phyloP scores from a whole-genome alignment of 257 asterid genomes.

The Datura wrightii region DNA sequence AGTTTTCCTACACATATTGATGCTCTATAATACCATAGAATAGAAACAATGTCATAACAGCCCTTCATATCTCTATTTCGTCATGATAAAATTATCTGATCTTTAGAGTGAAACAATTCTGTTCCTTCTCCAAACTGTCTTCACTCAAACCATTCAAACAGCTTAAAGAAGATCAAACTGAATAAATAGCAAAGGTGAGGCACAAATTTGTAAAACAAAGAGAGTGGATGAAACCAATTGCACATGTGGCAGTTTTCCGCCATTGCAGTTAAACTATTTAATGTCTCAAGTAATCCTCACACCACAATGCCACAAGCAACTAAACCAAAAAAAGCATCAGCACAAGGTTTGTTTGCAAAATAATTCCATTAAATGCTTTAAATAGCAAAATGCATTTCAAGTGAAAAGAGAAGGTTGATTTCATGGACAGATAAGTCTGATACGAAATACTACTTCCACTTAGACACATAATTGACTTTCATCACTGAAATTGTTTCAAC shows the following conservation, averaged over 20 bases:
- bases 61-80: neutral
- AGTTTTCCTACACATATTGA: neutral
- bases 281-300: neutral
- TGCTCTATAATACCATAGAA: neutral
- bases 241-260: neutral
- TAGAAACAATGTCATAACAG: neutral
- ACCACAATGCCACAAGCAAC: neutral
- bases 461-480: neutral
- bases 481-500: conserved; percentile 14
- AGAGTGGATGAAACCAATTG: neutral
- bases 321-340: neutral
- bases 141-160: neutral
- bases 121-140: neutral
- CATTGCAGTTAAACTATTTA: neutral
- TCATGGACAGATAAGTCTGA: neutral
- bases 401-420: conserved; percentile 21
- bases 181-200: neutral
- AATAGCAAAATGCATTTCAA: neutral
- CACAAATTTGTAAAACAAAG: neutral
- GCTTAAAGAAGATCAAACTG: conserved; percentile 21
- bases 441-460: neutral
- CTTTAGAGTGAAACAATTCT: neutral
- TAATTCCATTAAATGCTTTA: neutral
- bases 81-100: neutral
- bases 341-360: neutral